Base-by-base conservation (phyloP, 148 eudicot species). In the Linanthus parryae region DNA sequence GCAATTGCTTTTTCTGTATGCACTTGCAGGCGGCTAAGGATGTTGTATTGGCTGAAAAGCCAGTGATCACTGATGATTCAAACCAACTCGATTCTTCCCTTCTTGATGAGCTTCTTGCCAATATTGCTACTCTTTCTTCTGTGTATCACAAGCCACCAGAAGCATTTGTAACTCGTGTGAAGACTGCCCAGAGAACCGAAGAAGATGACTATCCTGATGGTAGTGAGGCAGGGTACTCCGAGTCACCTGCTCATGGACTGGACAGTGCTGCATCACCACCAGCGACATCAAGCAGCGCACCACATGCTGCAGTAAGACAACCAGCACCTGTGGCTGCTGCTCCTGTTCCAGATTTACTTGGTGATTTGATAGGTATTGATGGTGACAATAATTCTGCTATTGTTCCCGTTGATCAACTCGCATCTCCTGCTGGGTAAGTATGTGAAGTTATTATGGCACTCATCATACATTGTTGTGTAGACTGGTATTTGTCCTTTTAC, bases 111-210 rank as follows among this genome's bases (percentile, higher is more conserved):
- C 98, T 92, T 64, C 83, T 92, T 41, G 94, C 90, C 46, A 92
- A 92, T 57, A 87, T 92, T 63, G 94, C 98, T 52, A 87, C 98
- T 46, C 67, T 87, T 52, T 84, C 98, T 52, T 87, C 98, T 56
- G 96, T 92, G 48, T 92, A 84, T 67, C 98, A 92, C 75, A 92
- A 92, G 69, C 96, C 96, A 12, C 90, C 96, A 12, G 98, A 91
- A 23, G 76, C 94, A 69, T 91, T 91, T 69, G 87, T 91, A 20
- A 87, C 94, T 40, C 95, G 94, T 71, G 83, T 86, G 52, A 87
- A 71, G 64, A 84, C 96, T 28, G 57, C 72, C 39, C 94, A 74
- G 71, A 87, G 49, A 77, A 69, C 90, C 2, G 98, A 87, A 59
- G 98, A 91, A 51, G 98, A 90, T 39, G 97, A 87, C 9, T 87